These are phyloP conservation scores for Platanthera zijinensis DNA, from an alignment of 106 monocot genomes.

Conservation along the genomic window DNA sequence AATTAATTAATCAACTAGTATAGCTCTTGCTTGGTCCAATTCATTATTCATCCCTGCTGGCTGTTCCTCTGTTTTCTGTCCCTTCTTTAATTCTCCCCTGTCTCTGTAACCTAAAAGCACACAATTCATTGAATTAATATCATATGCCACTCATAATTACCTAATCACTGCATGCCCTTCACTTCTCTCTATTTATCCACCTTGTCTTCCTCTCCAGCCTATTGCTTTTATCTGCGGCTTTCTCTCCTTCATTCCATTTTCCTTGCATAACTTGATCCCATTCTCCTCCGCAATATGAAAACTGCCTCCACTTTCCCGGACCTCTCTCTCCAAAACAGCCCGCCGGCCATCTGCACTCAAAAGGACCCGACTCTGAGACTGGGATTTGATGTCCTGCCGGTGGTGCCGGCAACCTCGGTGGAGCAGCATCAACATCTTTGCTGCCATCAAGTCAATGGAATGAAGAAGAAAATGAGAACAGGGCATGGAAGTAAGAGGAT, in stretches of 20 bases:
- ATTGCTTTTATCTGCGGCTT: background rate
- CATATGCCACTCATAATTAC: no score
- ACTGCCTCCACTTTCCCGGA: background rate
- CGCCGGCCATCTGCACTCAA: background rate
- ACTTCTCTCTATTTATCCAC: no score
- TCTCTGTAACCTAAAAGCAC: no score
- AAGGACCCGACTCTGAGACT: constrained; percentile 12
- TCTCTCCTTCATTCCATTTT: background rate
- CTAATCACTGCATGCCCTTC: no score
- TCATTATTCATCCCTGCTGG: no score
- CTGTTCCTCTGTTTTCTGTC: background rate
- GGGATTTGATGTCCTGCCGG: background rate
- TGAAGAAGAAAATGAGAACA: constrained; percentile 26
- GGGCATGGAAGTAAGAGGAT: constrained; percentile 29
- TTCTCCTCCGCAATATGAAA: background rate
- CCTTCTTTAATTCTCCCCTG: no score
- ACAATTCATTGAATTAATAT: no score
- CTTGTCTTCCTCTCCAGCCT: background rate
- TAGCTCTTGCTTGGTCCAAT: no score
- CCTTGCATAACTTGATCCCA: background rate
- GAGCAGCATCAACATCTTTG: background rate
- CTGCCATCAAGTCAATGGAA: constrained; percentile 26
- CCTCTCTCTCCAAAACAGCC: background rate
- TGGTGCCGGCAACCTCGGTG: background rate
- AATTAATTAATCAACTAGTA: no score